Conservation (phyloP, 768 basidiomycete genomes). For the Termitomyces sp. region DNA sequence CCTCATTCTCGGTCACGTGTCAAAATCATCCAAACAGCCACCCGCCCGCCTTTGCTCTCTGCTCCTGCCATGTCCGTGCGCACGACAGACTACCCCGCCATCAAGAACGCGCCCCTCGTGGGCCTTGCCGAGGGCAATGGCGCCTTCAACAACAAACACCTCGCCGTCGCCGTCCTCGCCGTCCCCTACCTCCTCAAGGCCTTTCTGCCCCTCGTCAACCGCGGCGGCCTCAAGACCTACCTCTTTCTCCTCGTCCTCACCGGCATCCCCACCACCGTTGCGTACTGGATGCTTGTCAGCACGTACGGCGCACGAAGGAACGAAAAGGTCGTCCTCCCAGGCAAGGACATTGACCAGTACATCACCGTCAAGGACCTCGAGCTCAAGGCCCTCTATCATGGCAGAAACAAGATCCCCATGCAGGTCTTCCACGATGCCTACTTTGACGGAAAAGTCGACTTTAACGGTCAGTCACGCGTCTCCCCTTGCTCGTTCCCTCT, state of each 20-base stretch:
- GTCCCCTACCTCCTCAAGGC: conserved; percentile 84
- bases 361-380: conserved; percentile 84
- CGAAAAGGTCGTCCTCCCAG: conserved; percentile 80
- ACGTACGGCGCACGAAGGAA: conserved; percentile 76
- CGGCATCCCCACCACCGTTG: conserved; percentile 71
- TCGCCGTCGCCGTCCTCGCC: conserved; percentile 69
- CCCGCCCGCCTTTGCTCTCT: not conserved
- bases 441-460: conserved; percentile 93
- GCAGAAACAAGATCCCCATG: conserved; percentile 93
- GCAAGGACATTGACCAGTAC: conserved; percentile 83
- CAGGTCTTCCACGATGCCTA: conserved; percentile 97
- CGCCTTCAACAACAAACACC: conserved; percentile 74
- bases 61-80: not conserved
- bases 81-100: conserved; percentile 19
- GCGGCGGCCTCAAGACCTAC: conserved; percentile 84
- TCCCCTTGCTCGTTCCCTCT: not conserved
- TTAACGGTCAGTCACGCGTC: conserved; percentile 61
- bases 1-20: not conserved
- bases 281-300: conserved; percentile 88
- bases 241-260: conserved; percentile 70
- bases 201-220: conserved; percentile 73
- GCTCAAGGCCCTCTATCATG: conserved; percentile 73
- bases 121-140: conserved; percentile 85
- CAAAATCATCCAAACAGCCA: not conserved
- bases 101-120: conserved; percentile 79